Base-by-base conservation (phyloP, 2,329 filamentous ascomycete genomes). In the Aspergillus flavus region DNA sequence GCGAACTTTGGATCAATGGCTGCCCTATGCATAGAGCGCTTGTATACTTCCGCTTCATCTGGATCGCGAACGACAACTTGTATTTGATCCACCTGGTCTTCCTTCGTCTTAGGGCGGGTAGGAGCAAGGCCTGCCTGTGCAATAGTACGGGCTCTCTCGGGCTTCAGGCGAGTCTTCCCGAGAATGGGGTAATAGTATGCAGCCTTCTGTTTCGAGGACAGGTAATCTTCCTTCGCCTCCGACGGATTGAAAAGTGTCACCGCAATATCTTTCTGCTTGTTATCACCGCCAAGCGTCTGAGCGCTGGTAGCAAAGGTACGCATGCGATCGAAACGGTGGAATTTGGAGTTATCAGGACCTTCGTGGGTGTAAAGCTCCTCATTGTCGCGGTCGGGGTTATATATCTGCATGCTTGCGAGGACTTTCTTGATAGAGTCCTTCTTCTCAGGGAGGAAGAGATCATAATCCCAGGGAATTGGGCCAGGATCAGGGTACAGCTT, bases 171-270 rank as follows among this genome's bases (percentile, higher is more conserved):
- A n/a, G 84, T 84, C 71, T 84, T 83, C 70, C 84, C 83, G 23
- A 83, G 75, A 59, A 89, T 84, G 0, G 87, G 86, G 65, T 89
- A 89, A 72, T 87, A 87, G 73, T 87, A 89, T 16, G 87, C 87
- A 1, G 80, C 87, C 70, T 84, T 85, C 57, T 79, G 78, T 62
- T 78, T 80, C 23, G 72, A 68, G 9, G 69, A 66, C 32, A 46
- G 12, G 34, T 52, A 19, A 28, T 63, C 54, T 50, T 67, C 66
- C 32, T 73, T 70, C 21, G 67, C 66, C 54, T 76, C 69, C 19
- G 67, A 79, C 0, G 82, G 80, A 67, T 89, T 83, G 69, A 87
- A 85, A 39, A 90, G 74, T 0, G 86, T 84, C 56, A 90, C 61
- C 2, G 85, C 87, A 39, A 89, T 79, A 59, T 88, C 85, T 63